Base-by-base conservation (phyloP, 192 early-diverging fungal species). In the Podila clonocystis region DNA sequence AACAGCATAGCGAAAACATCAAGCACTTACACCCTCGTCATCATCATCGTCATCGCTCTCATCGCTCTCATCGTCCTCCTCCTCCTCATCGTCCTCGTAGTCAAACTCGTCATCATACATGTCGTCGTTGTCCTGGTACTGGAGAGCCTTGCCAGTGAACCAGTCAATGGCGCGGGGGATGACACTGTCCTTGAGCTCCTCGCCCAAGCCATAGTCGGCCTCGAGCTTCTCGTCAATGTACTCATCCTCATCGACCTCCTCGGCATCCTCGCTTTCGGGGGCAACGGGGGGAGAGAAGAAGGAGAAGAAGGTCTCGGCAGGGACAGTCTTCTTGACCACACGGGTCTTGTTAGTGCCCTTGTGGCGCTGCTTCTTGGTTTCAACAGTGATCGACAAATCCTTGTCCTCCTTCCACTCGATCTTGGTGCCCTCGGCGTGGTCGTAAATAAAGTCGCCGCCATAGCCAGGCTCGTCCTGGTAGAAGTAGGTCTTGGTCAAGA, bases 281-380 rank as follows among this genome's bases (percentile, higher is more conserved):
- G 94, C 91, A 31, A 86, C 89, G 52, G 95, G 94, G 50, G 95
- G 93, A 33, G 79, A 90, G 86, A 99, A 99, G 92, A 99, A 99
- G 62, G 88, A 91, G 90, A 99, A 99, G 92, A 99, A 99, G 64
- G 97, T 96, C 66, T 96, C 95, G 36, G 94, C 90, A 28, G 95
- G 97, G 36, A 99, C 96, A 38, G 95, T 96, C 76, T 93, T 95
- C 92, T 98, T 99, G 83, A 99, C 94, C 34, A 97, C 92, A 52
- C 98, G 95, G 50, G 95, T 97, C 91, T 98, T 96, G 92, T 98
- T 99, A 71, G 97, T 96, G 65, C 92, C 93, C 91, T 97, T 98
- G 89, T 98, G 96, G 64, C 97, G 95, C 90, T 99, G 98, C 87
- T 97, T 99, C 91, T 96, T 97, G 85, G 96, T 94, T 88, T 99